Evolutionary conservation across 176 grass and related monocot species (phyloP).

Genomic region (Ensete glaucum): DNA sequence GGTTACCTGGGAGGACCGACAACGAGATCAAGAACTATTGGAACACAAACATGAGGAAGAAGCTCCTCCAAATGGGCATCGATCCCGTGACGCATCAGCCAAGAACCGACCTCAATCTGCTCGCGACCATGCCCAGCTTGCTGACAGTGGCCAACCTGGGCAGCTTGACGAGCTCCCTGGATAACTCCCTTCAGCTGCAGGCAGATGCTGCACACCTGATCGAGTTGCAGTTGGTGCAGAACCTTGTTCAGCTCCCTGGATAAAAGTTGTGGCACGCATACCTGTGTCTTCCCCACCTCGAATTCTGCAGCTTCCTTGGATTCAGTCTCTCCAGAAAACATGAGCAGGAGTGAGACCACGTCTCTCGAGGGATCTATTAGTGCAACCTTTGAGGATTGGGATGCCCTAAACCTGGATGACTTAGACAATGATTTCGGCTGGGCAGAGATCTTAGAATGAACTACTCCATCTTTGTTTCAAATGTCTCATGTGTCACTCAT

Average conservation of each 20-base stretch:
- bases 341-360: constrained; percentile 2
- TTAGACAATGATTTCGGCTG: constrained; percentile 41
- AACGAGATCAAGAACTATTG: constrained; percentile 98
- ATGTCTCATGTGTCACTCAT: neutral
- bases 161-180: constrained; percentile 17
- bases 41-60: constrained; percentile 89
- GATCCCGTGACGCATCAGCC: constrained; percentile 84
- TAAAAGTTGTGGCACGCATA: constrained; percentile 27
- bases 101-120: constrained; percentile 46
- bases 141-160: constrained; percentile 26
- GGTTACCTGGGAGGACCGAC: constrained; percentile 58
- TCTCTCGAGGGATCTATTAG: constrained; percentile 21
- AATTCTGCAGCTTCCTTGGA: constrained; percentile 27
- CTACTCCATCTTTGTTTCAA: constrained; percentile 2
- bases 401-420: constrained; percentile 50
- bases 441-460: constrained; percentile 80
- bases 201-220: constrained; percentile 31
- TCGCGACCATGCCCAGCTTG: constrained; percentile 38
- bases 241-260: constrained; percentile 42
- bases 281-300: neutral
- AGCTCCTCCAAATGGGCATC: constrained; percentile 65
- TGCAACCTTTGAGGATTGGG: constrained; percentile 42
- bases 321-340: constrained; percentile 16
- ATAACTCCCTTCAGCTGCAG: constrained; percentile 48
- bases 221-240: constrained; percentile 56